These are phyloP conservation scores for Aspergillus awamori DNA, from an alignment of 2,329 filamentous ascomycete species.

Conservation along the genomic window DNA sequence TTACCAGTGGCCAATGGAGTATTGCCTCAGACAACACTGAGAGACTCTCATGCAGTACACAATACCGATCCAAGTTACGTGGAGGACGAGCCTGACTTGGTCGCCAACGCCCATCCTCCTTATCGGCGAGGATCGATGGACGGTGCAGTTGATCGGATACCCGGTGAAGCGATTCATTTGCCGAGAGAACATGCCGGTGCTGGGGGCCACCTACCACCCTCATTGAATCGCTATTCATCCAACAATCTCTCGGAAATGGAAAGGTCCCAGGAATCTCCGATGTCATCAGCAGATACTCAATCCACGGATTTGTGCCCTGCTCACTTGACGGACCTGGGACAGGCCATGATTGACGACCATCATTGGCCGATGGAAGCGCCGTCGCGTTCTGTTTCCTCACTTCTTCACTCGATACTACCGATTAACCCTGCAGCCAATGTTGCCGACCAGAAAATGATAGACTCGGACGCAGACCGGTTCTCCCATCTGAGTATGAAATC, in stretches of 20 bases:
- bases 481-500: constrained; percentile 16
- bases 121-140: constrained; percentile 15
- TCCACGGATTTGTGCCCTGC: constrained; percentile 17
- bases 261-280: constrained; percentile 18
- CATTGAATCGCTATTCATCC: constrained; percentile 13
- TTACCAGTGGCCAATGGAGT: background rate
- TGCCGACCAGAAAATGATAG: constrained; percentile 11
- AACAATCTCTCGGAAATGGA: constrained; percentile 14
- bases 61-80: constrained; percentile 9
- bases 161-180: constrained; percentile 12
- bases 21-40: background rate
- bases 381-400: constrained; percentile 24
- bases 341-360: constrained; percentile 17
- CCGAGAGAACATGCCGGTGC: constrained; percentile 30
- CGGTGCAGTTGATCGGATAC: constrained; percentile 9
- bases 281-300: constrained; percentile 19
- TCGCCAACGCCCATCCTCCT: constrained; percentile 18
- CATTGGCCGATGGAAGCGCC: constrained; percentile 17
- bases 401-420: constrained; percentile 36
- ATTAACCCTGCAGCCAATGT: constrained; percentile 34
- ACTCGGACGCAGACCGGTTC: constrained; percentile 12
- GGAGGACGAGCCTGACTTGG: constrained; percentile 24
- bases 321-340: constrained; percentile 17
- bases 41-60: background rate
- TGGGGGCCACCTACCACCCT: constrained; percentile 25